These are phyloP conservation scores for Ormosia semicastrata DNA, from an alignment of 306 rosid species.

Conservation along the genomic window DNA sequence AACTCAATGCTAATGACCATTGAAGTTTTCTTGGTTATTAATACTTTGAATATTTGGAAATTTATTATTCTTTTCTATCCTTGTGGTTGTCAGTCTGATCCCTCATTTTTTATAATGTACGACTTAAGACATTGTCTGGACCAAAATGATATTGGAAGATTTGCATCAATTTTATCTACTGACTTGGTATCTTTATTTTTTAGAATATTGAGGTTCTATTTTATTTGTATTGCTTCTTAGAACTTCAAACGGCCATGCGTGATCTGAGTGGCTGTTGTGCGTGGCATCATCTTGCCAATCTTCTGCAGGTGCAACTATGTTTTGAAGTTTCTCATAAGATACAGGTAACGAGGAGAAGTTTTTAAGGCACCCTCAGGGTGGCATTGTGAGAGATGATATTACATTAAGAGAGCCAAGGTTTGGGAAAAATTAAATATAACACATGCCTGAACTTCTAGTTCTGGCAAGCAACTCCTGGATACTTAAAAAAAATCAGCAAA, in stretches of 20 bases:
- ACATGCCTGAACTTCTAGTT: conserved; percentile 11
- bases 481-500: conserved; percentile 4
- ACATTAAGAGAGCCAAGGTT: neutral
- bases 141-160: conserved; percentile 9
- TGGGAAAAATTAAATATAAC: neutral
- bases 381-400: neutral
- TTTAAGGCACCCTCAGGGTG: neutral
- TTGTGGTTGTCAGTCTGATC: neutral
- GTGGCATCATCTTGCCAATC: neutral
- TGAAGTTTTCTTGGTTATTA: neutral
- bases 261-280: conserved; percentile 9
- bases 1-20: neutral
- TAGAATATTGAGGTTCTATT: neutral
- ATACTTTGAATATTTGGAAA: neutral
- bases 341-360: conserved; percentile 3
- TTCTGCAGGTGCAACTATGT: neutral
- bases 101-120: neutral
- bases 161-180: neutral
- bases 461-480: neutral
- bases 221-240: neutral
- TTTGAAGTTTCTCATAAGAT: neutral
- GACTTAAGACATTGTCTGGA: neutral
- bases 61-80: neutral
- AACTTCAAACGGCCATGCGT: neutral
- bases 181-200: neutral